phyloP scores from a whole-genome alignment of 805 yeast species.

The Wickerhamomyces silvicola region DNA sequence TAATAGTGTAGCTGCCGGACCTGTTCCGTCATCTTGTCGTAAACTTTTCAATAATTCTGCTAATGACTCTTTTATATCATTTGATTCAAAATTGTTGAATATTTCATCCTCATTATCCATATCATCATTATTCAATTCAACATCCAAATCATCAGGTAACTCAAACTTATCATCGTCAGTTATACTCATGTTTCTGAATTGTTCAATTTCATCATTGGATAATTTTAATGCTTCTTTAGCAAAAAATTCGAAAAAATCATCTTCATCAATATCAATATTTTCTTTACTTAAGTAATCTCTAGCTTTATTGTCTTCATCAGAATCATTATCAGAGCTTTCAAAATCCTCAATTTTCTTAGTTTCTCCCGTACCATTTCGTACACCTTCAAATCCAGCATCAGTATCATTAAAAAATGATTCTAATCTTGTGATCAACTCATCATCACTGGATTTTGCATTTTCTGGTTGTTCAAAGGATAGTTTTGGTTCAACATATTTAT shows the following conservation, averaged over 20 bases:
- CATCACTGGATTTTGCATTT: conserved; percentile 8
- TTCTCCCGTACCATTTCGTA: conserved; percentile 1
- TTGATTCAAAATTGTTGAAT: conserved; percentile 1
- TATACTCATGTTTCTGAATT: conserved; percentile 20
- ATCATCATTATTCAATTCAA: conserved; percentile 13
- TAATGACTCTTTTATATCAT: conserved; percentile 12
- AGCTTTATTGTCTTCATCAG: conserved; percentile 20
- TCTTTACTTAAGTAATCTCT: conserved; percentile 25
- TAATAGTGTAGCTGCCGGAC: conserved; percentile 31
- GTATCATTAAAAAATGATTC: conserved; percentile 20
- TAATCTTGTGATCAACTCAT: conserved; percentile 21
- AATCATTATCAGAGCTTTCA: conserved; percentile 1
- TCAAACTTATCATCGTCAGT: neutral
- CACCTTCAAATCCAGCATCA: conserved; percentile 19
- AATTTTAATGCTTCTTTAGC: conserved; percentile 47
- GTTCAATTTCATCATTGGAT: conserved; percentile 38
- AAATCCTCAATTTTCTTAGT: conserved; percentile 1
- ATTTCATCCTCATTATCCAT: conserved; percentile 9
- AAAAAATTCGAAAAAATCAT: conserved; percentile 64
- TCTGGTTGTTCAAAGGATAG: conserved; percentile 9
- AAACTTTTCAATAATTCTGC: conserved; percentile 24
- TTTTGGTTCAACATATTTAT: conserved; percentile 13
- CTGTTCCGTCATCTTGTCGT: conserved; percentile 20
- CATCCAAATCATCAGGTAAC: conserved; percentile 8
- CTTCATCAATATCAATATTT: conserved; percentile 49